These are phyloP conservation scores for Populus hybrid DNA, from an alignment of 441 rosid genomes.

Conservation along the genomic window DNA sequence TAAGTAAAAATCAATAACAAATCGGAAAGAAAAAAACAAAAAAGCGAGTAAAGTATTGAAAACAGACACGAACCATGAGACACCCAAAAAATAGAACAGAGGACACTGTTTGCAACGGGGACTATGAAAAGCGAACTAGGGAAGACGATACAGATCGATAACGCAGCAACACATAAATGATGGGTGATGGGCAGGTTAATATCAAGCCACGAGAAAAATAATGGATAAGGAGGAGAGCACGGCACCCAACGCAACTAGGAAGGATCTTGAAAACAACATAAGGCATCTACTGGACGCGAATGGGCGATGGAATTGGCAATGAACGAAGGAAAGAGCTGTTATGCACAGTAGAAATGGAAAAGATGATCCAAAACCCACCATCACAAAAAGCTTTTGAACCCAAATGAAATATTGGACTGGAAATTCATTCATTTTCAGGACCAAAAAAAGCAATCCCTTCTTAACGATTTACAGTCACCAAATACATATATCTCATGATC, in stretches of 20 bases:
- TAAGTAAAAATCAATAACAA: too few relatives aligned
- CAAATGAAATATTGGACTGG: conserved; percentile 39
- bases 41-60: not conserved
- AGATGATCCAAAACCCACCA: conserved; percentile 34
- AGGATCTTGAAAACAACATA: not conserved
- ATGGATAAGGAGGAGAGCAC: not conserved
- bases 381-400: conserved; percentile 21
- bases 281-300: not conserved
- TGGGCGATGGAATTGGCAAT: not conserved
- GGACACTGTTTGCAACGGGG: not conserved
- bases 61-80: not conserved
- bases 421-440: conserved; percentile 51
- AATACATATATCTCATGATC: conserved; percentile 24
- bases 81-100: not conserved
- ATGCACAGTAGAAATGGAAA: conserved; percentile 5
- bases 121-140: not conserved
- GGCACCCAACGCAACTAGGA: not conserved
- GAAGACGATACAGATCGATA: not conserved
- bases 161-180: not conserved
- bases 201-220: too few relatives aligned
- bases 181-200: not conserved
- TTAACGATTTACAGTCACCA: conserved; percentile 44
- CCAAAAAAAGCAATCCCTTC: conserved; percentile 34
- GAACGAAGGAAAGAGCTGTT: not conserved
- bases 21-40: too few relatives aligned